A percentile compares a stretch with the other conserved stretches of the same genome.
phyloP scores from a whole-genome alignment of 371 early-diverging fungal genomes.

The Mortierella sp. region DNA sequence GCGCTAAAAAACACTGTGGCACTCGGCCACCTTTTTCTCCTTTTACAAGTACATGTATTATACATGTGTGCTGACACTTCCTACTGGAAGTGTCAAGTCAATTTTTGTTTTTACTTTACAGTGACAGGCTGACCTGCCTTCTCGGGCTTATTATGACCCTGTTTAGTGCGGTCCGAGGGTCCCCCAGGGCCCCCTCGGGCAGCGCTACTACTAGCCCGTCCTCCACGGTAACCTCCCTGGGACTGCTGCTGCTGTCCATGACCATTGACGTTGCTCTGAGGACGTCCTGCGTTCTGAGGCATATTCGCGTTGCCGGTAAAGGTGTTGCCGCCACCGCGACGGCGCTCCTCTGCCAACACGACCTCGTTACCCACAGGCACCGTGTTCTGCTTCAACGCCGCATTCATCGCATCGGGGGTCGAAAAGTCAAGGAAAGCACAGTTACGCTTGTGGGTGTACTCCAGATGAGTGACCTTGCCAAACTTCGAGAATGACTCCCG shows the following conservation, averaged over 20 bases:
- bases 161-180: slow-evolving; percentile 20
- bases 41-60: too few species aligned
- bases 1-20: too few species aligned
- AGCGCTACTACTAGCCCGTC: slow-evolving; percentile 20
- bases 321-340: slow-evolving; percentile 32
- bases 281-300: slow-evolving; percentile 2
- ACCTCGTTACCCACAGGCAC: slow-evolving; percentile 57
- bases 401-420: slow-evolving; percentile 55
- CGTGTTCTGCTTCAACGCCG: slow-evolving; percentile 56
- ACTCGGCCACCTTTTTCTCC: too few species aligned
- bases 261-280: slow-evolving; percentile 13
- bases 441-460: slow-evolving; percentile 58
- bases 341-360: slow-evolving; percentile 61
- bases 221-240: slow-evolving; percentile 24
- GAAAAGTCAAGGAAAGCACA: slow-evolving; percentile 72
- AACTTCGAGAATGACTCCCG: slow-evolving; percentile 55
- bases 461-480: slow-evolving; percentile 58
- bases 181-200: slow-evolving; percentile 20
- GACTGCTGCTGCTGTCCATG: slow-evolving; percentile 22
- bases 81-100: too few species aligned
- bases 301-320: slow-evolving; percentile 2
- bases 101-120: background rate
- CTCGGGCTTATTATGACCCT: background rate
- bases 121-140: slow-evolving; percentile 6
- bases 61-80: too few species aligned